Conservation (phyloP, 257 asterid species). For the Hygrophila difformis region DNA sequence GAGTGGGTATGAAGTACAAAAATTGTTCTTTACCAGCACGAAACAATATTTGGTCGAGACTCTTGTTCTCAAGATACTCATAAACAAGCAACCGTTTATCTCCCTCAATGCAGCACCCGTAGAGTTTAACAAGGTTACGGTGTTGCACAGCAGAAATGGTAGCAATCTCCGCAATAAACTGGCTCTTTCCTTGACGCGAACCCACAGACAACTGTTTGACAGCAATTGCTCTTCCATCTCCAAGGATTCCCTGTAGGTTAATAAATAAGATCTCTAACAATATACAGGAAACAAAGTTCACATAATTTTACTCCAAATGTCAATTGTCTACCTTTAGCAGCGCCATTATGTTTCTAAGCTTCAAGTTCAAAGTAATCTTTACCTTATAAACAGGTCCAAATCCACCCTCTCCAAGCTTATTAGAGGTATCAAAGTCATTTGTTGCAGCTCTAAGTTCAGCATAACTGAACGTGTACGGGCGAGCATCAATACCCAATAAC, state of each 20-base stretch:
- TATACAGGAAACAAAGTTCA: not conserved
- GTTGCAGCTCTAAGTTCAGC: constrained; percentile 70
- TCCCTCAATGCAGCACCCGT: constrained; percentile 90
- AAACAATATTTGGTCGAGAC: constrained; percentile 78
- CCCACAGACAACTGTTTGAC: constrained; percentile 74
- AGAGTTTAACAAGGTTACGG: constrained; percentile 77
- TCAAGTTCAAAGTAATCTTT: constrained; percentile 1
- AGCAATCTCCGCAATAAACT: constrained; percentile 85
- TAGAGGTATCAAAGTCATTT: constrained; percentile 47
- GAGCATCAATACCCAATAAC: constrained; percentile 61
- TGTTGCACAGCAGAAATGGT: constrained; percentile 92
- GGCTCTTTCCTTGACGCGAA: constrained; percentile 82
- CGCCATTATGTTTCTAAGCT: too few species aligned
- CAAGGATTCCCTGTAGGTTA: constrained; percentile 55
- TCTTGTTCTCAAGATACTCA: constrained; percentile 77
- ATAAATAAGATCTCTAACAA: too few species aligned
- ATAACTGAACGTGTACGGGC: constrained; percentile 60
- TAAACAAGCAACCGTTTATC: constrained; percentile 71
- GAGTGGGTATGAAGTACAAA: not conserved
- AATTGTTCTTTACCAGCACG: constrained; percentile 29
- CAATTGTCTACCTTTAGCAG: too few species aligned
- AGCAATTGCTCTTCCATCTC: constrained; percentile 65
- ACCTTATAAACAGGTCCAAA: constrained; percentile 91
- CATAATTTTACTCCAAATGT: too few species aligned
- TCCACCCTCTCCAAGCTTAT: constrained; percentile 94